phyloP scores from a whole-genome alignment of 1,284 basidiomycete species.

The Puccinia novopanici region DNA sequence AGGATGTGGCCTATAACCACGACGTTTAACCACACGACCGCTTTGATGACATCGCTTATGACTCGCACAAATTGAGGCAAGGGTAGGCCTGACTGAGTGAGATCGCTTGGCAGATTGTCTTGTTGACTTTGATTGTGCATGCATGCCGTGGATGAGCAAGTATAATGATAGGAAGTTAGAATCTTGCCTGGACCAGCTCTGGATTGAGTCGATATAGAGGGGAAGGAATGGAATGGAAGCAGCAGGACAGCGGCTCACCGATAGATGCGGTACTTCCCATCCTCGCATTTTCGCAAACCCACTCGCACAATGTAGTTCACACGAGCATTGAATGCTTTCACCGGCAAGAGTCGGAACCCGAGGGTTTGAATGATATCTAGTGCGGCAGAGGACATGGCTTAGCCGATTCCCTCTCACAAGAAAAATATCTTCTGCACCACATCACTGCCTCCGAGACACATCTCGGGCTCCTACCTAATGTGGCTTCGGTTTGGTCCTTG shows the following conservation, averaged over 20 bases:
- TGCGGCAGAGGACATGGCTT: neutral
- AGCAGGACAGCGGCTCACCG: conserved; percentile 7
- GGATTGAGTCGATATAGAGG: neutral
- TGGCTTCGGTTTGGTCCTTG: conserved; percentile 34
- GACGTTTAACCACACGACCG: conserved; percentile 1
- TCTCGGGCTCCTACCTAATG: conserved; percentile 2
- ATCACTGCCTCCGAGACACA: neutral
- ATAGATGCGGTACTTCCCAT: conserved; percentile 45
- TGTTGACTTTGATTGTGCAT: conserved; percentile 23
- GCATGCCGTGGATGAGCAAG: too few species aligned
- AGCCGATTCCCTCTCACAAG: neutral
- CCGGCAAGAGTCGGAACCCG: neutral
- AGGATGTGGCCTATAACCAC: conserved; percentile 23
- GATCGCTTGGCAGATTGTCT: conserved; percentile 44
- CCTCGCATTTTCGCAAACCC: conserved; percentile 20
- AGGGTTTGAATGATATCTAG: conserved; percentile 22
- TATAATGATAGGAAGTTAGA: too few species aligned
- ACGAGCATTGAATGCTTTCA: neutral
- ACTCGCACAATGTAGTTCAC: conserved; percentile 29
- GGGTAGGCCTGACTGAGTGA: conserved; percentile 32
- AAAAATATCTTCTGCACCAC: too few species aligned
- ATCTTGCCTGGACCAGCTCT: neutral
- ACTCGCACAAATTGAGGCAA: conserved; percentile 29
- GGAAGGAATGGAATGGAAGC: neutral
- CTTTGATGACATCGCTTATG: conserved; percentile 22